Conservation (phyloP, 1,139 yeast species). For the Williopsis jadinii region DNA sequence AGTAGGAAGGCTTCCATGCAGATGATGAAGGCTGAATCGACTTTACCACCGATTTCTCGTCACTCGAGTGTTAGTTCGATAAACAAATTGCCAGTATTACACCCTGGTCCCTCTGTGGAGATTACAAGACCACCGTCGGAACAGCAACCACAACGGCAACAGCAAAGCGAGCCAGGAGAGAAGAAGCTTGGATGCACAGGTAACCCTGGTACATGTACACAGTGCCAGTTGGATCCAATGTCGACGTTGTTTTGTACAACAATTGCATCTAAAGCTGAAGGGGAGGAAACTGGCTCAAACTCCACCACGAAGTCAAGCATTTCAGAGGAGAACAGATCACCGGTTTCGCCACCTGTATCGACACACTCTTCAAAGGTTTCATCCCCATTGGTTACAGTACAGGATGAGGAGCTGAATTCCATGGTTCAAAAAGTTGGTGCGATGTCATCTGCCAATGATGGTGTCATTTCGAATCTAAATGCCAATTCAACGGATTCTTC, state of each 20-base stretch:
- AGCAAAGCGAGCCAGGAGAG: constrained; percentile 6
- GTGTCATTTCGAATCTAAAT: neutral
- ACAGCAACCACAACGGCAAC: constrained; percentile 6
- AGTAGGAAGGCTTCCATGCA: constrained; percentile 3
- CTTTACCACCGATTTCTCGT: constrained; percentile 23
- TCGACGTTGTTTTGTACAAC: constrained; percentile 84
- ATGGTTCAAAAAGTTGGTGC: constrained; percentile 9
- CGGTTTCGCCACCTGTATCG: constrained; percentile 21
- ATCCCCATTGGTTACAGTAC: constrained; percentile 14
- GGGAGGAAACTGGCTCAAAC: constrained; percentile 8
- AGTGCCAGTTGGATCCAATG: constrained; percentile 85
- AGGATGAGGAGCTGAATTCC: constrained; percentile 20
- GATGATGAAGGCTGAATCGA: constrained; percentile 1
- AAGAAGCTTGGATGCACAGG: constrained; percentile 61
- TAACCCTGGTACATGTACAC: constrained; percentile 80
- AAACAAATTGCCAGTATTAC: constrained; percentile 47
- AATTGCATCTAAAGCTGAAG: constrained; percentile 50
- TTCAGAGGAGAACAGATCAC: constrained; percentile 17
- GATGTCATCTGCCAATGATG: neutral
- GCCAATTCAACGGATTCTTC: constrained; percentile 1
- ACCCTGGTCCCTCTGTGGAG: constrained; percentile 61
- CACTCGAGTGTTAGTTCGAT: constrained; percentile 14
- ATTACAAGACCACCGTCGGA: constrained; percentile 19
- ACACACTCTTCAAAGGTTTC: constrained; percentile 20
- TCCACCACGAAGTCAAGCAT: neutral